A percentile compares a stretch with the other conserved stretches of the same genome.
Evolutionary conservation across 192 early-diverging fungal species (phyloP).

Genomic region (Paraglomus brasilianum): DNA sequence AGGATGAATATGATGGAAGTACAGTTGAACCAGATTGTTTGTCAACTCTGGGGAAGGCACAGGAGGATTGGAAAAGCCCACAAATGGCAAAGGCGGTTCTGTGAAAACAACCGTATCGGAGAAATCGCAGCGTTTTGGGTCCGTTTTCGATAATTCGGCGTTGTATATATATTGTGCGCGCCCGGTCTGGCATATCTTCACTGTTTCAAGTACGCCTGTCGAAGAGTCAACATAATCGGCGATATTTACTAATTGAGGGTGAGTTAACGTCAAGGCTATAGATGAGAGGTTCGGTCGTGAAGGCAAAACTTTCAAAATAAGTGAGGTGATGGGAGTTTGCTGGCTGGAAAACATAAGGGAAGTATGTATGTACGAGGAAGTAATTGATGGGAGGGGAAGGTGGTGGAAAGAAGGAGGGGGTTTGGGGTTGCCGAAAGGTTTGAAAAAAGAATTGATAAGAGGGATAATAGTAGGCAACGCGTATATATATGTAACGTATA

Average conservation of each 20-base stretch:
- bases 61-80: not conserved
- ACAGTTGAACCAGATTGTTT: conserved; percentile 39
- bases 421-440: not conserved
- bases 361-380: not conserved
- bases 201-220: not conserved
- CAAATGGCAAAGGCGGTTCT: conserved; percentile 22
- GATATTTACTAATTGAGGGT: conserved; percentile 1
- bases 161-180: conserved; percentile 21
- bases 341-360: not conserved
- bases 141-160: not conserved
- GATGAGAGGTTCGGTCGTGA: no score
- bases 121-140: not conserved
- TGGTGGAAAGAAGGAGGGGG: not conserved
- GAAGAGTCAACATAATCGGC: conserved; percentile 26
- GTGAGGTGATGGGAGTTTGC: not conserved
- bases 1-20: conserved; percentile 55
- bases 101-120: not conserved
- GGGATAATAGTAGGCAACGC: no score
- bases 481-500: no score
- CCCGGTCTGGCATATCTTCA: conserved; percentile 23
- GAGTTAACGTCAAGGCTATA: no score
- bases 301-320: not conserved
- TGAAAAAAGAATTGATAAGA: no score
- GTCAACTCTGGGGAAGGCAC: conserved; percentile 7
- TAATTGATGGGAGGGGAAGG: not conserved